phyloP scores from a whole-genome alignment of 352 stramenopile species.

The Phytophthora pini region DNA sequence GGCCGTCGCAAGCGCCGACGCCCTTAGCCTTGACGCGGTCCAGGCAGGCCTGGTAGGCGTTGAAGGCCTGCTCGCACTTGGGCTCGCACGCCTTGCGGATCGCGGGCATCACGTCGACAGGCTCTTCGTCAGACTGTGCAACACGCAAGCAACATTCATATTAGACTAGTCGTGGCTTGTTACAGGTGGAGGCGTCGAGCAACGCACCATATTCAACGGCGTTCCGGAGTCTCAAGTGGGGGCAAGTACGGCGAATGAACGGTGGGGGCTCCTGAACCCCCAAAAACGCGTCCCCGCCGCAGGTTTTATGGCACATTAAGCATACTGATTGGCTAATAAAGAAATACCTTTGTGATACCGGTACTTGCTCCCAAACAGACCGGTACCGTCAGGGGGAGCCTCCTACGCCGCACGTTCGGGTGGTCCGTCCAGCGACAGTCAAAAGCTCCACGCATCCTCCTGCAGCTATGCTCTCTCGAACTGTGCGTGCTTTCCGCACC shows the following conservation, averaged over 20 bases:
- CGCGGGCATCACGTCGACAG: conserved; percentile 93
- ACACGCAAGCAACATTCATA: neutral
- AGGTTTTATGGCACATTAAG: too few species aligned
- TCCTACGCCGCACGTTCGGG: conserved; percentile 20
- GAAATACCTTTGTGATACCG: too few species aligned
- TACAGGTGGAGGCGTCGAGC: neutral
- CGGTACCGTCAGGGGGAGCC: neutral
- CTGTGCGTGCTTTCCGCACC: conserved; percentile 53
- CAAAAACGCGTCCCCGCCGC: neutral
- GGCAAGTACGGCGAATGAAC: conserved; percentile 20
- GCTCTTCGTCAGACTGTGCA: conserved; percentile 82
- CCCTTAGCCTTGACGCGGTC: conserved; percentile 92
- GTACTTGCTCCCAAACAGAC: too few species aligned
- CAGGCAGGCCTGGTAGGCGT: conserved; percentile 93
- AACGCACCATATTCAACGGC: conserved; percentile 38
- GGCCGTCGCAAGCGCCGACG: conserved; percentile 93
- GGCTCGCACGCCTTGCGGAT: conserved; percentile 94
- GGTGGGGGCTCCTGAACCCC: conserved; percentile 1
- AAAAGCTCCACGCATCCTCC: conserved; percentile 24
- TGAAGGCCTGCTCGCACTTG: conserved; percentile 88
- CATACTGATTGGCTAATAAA: too few species aligned
- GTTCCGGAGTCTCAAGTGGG: conserved; percentile 14
- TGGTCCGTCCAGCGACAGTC: conserved; percentile 18
- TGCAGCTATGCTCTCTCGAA: conserved; percentile 66
- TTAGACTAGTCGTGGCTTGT: conserved; percentile 10